These are phyloP conservation scores for Plantago lanceolata DNA, from an alignment of 305 asterid genomes.

Conservation along the genomic window DNA sequence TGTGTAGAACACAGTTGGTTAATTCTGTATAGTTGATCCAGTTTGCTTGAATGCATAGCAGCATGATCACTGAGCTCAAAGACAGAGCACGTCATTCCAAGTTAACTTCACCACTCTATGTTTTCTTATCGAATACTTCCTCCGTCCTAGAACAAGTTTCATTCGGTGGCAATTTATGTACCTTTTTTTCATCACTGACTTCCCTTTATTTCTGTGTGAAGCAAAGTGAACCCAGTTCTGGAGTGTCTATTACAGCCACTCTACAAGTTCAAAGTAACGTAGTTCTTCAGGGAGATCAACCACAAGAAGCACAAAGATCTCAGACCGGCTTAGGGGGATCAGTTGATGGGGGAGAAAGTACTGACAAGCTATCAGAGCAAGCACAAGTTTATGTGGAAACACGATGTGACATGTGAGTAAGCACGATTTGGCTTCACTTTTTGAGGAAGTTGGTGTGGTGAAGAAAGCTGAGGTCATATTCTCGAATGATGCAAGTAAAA, in stretches of 20 bases:
- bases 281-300: not conserved
- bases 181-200: not conserved
- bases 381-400: slow-evolving; percentile 82
- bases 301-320: not conserved
- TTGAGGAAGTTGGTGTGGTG: slow-evolving; percentile 62
- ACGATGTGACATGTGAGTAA: slow-evolving; percentile 62
- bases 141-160: too few relatives aligned
- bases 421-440: slow-evolving; percentile 57
- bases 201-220: not conserved
- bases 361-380: slow-evolving; percentile 66
- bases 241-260: too few relatives aligned
- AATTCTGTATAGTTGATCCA: too few relatives aligned
- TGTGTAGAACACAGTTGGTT: too few relatives aligned
- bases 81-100: too few relatives aligned
- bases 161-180: too few relatives aligned
- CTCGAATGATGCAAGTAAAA: slow-evolving; percentile 68
- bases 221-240: not conserved
- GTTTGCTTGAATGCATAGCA: too few relatives aligned
- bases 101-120: too few relatives aligned
- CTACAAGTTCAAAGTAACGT: not conserved
- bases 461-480: slow-evolving; percentile 51
- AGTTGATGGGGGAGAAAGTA: not conserved
- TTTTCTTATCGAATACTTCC: too few relatives aligned
- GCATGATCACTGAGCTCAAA: too few relatives aligned
- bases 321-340: not conserved